Evolutionary conservation across 371 early-diverging fungal genomes (phyloP), one percentile per base, ranked within the genome.

Genomic region (Mortierella sp.): DNA sequence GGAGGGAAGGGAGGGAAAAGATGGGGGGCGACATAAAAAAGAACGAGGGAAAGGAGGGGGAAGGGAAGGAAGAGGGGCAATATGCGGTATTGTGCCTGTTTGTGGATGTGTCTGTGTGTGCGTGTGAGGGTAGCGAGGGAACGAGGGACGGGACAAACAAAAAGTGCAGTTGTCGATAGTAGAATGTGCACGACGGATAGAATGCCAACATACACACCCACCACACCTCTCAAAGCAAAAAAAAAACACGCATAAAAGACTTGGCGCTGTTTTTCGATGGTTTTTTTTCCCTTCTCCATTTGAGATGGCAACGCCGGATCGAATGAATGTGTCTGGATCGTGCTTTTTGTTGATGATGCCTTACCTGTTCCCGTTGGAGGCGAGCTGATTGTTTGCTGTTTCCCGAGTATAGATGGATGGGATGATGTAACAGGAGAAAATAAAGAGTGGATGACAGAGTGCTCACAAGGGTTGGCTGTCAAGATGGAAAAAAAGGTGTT

Each of bases 81-180:
- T 55, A 55, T 55, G 55, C 55, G 31, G 55, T 31, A 55, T 55
- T 55, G 55, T 55, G 55, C 16, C 31, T 55, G n/a, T 6, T 64
- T 64, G 39, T n/a, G n/a, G n/a, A n/a, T 40, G 29, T 44, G 34
- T 45, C 66, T 66, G 66, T 55, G 55, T 55, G 55, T 16, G 55
- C 13, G 47, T 22, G 45, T 47, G 10, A 29, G 55, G 19, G 55
- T 29, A 55, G 14, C 8, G 50, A 26, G 16, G 55, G 55, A 55
- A 26, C 8, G 50, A 26, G 16, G 55, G 55, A 16, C 55, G 55
- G 55, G 55, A 55, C 55, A 45, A 45, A 45, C 16, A 55, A 55
- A 55, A 31, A 34, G 55, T 34, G 34, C 55, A 55, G 31, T n/a
- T 55, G 55, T 31, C 31, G 55, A 55, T 26, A 31, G 53, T 26